Base-by-base conservation (phyloP, 176 grass and related monocot genomes). In the Bolboschoenus planiculmis region DNA sequence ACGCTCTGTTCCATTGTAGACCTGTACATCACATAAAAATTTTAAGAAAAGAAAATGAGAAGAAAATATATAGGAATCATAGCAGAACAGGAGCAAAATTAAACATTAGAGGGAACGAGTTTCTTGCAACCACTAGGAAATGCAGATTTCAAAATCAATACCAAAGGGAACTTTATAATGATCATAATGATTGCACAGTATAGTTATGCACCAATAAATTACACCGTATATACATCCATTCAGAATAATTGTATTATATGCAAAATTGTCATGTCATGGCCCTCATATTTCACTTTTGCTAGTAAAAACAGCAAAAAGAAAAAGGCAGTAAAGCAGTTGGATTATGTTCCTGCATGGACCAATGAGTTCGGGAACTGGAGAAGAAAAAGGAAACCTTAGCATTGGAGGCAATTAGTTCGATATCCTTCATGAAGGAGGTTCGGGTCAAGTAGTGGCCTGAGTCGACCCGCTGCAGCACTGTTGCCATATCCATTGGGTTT, bases 401-500 rank as follows among this genome's bases (percentile, higher is more conserved):
- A 86, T 99, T 99, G 4, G 54, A 68, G 68, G 93, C 93, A 58
- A 99, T 99, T 72, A 99, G 92, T 85, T 96, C 93, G 59, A 99
- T 87, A 84, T 99, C 97, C 74, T 89, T 90, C 80, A 91, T 90
- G 81, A 96, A 99, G 66, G 84, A 68, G 82, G 80, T 66, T 16
- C 54, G 67, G 36, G 89, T 92, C 73, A 90, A 78, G 68, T 99
- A 99, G 24, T 91, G 89, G 37, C 91, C 97, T 83, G 88, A 90
- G 81, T 99, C 97, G 15, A 96, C 97, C 33, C 40, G 83, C 85
- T 99, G 97, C 88, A 99, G 87, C 81, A 99, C 87, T 55, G 91
- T 89, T 73, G 97, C 93, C 83, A 99, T 85, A 90, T 99, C 97
- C 97, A 99, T 99, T 2, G 97, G 97, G 46, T 88, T 93, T 20